Evolutionary conservation across 345 rosid species (phyloP), one percentile per base, ranked within the genome.

Genomic region (Geranium rotundifolium): DNA sequence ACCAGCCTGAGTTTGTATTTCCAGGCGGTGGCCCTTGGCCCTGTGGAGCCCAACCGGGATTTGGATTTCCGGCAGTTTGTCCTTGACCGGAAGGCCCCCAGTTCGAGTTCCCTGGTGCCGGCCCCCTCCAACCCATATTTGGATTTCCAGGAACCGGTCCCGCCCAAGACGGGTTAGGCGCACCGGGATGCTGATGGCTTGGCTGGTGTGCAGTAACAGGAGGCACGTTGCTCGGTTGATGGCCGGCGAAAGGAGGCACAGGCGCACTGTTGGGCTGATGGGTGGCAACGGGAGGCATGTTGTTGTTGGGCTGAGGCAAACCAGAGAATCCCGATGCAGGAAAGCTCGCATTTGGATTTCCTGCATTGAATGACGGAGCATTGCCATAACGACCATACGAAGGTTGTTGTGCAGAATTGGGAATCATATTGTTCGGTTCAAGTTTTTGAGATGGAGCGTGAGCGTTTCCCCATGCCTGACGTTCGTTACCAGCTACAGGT

Each of bases 1-100:
- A 75, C 98, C 98, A 87, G 68, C 82, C 81, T 0, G 79, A 17
- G 63, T 76, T 80, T 57, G 73, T 65, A 67, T 72, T 81, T 65
- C 81, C 79, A 56, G 83, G 78, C 54, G 76, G 75, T 65, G 79
- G 90, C 63, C 72, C 87, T 70, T 84, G 93, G 49, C 67, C 67
- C 0, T 82, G 80, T 41, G 77, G 73, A 41, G 69, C 77, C 84
- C 89, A 81, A 31, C 78, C 81, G 39, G 79, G 63, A 67, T 79
- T 81, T 34, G 78, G 65, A 66, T 70, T 77, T 70, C 71, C 85
- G 54, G 79, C 79, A 57, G 79, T 76, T 60, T 75, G 72, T 15
- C 60, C 72, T 57, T 83, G 97, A 64, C 69, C 73, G 16, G 82
- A 65, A 55, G 82, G 59, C 54, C 63, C 75, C 91, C 91, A 88